phyloP scores from a whole-genome alignment of 2,329 filamentous ascomycete genomes.

The Penicillium sp. region DNA sequence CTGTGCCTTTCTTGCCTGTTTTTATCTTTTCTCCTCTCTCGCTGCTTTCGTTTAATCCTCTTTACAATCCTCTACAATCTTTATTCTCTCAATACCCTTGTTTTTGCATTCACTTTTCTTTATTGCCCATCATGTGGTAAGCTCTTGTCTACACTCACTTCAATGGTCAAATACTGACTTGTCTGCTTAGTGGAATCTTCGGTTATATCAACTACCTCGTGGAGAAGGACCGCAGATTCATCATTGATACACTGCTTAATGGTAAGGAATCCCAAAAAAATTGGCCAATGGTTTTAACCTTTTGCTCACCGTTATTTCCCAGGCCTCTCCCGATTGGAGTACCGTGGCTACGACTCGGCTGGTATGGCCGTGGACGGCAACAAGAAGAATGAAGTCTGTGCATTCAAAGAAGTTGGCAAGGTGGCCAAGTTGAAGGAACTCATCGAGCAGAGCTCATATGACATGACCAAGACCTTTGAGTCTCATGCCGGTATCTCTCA shows the following conservation, averaged over 20 bases:
- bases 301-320: constrained; percentile 16
- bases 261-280: constrained; percentile 51
- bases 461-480: constrained; percentile 91
- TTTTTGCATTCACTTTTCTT: constrained; percentile 2
- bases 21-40: not conserved
- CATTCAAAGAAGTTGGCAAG: constrained; percentile 99
- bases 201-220: constrained; percentile 99
- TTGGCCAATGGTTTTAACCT: not conserved
- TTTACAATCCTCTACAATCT: not conserved
- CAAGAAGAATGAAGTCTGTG: constrained; percentile 97
- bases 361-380: constrained; percentile 94
- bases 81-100: not conserved
- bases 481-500: constrained; percentile 98
- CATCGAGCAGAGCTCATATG: constrained; percentile 78
- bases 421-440: constrained; percentile 94
- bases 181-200: constrained; percentile 51
- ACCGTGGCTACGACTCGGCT: constrained; percentile 97
- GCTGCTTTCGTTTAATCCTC: constrained; percentile 1
- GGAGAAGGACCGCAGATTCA: constrained; percentile 96
- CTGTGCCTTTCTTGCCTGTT: constrained; percentile 4
- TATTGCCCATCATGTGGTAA: constrained; percentile 38
- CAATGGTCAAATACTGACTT: constrained; percentile 16
- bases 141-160: constrained; percentile 9
- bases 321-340: constrained; percentile 95
- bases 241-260: constrained; percentile 94